phyloP scores from a whole-genome alignment of 495 filamentous ascomycete species.

The Parmelia sp. region DNA sequence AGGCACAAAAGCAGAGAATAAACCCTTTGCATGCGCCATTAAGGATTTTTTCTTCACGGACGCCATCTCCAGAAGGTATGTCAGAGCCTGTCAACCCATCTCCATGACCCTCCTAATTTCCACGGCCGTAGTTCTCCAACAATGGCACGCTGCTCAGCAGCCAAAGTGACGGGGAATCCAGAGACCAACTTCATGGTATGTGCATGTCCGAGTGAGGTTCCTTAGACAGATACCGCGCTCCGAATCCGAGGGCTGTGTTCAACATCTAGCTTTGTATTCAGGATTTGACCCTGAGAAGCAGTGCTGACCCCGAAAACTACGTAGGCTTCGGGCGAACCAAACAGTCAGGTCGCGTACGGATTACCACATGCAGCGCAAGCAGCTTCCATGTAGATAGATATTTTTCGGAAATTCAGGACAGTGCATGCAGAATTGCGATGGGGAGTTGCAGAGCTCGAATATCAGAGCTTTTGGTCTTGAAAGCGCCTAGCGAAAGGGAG shows the following conservation, averaged over 20 bases:
- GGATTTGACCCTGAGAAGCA: background rate
- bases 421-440: background rate
- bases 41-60: slow-evolving; percentile 98
- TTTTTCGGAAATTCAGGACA: background rate
- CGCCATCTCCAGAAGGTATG: slow-evolving; percentile 82
- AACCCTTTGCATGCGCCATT: slow-evolving; percentile 72
- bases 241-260: background rate
- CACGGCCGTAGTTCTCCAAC: slow-evolving; percentile 66
- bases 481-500: background rate
- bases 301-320: background rate
- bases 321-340: slow-evolving; percentile 64
- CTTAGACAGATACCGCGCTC: background rate
- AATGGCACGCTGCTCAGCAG: slow-evolving; percentile 90
- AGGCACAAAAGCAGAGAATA: slow-evolving; percentile 55
- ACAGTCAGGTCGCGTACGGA: slow-evolving; percentile 21
- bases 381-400: slow-evolving; percentile 18
- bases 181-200: slow-evolving; percentile 75
- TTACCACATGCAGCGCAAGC: slow-evolving; percentile 12
- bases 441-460: background rate
- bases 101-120: slow-evolving; percentile 29
- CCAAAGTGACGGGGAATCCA: slow-evolving; percentile 63
- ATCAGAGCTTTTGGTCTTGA: background rate
- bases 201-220: slow-evolving; percentile 26
- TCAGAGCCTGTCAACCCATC: slow-evolving; percentile 5
- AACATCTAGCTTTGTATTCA: background rate